Evolutionary conservation across 768 basidiomycete genomes (phyloP).

Genomic region (Boletus reticuloceps): DNA sequence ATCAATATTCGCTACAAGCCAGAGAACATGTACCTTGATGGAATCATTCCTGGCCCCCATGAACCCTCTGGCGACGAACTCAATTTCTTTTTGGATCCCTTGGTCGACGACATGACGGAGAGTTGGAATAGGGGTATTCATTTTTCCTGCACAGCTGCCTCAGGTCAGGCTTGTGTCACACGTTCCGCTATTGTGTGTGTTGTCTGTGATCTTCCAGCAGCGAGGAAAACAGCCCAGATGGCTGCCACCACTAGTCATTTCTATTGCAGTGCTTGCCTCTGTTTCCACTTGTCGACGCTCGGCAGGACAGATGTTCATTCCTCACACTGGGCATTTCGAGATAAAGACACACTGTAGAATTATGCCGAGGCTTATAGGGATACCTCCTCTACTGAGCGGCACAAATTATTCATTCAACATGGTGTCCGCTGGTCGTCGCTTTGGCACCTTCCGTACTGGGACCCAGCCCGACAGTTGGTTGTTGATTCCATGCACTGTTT

Average conservation of each 20-base stretch:
- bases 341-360: no score
- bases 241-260: conserved; percentile 20
- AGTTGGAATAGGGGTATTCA: neutral
- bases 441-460: no score
- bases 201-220: conserved; percentile 30
- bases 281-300: neutral
- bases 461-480: no score
- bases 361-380: no score
- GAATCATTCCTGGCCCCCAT: conserved; percentile 30
- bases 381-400: no score
- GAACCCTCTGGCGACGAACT: conserved; percentile 27
- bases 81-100: conserved; percentile 30
- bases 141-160: neutral
- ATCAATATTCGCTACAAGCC: neutral
- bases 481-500: no score
- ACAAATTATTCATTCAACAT: no score
- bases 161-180: no score
- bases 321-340: no score
- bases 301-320: no score
- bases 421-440: no score
- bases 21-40: conserved; percentile 33
- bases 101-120: conserved; percentile 28
- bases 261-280: conserved; percentile 33
- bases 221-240: conserved; percentile 27
- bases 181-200: conserved; percentile 15